Percentiles rank a stretch among this genome's conserved stretches.
Conservation (phyloP, 2,329 filamentous ascomycete genomes). For the Penicillium crustosum region DNA sequence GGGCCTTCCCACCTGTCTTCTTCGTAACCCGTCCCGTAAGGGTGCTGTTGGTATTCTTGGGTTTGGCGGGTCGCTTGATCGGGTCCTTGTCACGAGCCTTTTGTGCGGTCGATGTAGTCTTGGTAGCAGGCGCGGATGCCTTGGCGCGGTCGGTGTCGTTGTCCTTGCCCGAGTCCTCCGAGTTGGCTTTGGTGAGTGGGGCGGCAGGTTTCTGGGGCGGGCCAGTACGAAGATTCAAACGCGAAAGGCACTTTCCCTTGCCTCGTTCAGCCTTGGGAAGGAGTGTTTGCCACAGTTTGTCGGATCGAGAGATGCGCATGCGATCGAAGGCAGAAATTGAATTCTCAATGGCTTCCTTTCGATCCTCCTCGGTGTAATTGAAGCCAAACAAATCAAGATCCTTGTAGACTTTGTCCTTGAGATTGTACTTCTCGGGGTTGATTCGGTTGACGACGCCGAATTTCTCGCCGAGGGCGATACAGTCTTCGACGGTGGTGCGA, state of each 20-base stretch:
- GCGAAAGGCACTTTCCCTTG: conserved; percentile 61
- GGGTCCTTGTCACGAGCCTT: conserved; percentile 45
- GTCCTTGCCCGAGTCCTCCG: conserved; percentile 39
- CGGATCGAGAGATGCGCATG: conserved; percentile 58
- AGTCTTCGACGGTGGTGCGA: conserved; percentile 50
- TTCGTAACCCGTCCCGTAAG: conserved; percentile 46
- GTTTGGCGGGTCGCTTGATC: conserved; percentile 39
- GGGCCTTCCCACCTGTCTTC: conserved; percentile 45
- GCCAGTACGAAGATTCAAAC: conserved; percentile 50
- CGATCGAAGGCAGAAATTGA: conserved; percentile 64
- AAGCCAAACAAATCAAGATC: conserved; percentile 64
- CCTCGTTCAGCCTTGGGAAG: conserved; percentile 61
- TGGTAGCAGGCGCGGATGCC: conserved; percentile 27
- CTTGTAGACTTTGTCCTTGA: conserved; percentile 60
- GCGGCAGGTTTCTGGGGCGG: conserved; percentile 3
- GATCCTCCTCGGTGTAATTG: conserved; percentile 57
- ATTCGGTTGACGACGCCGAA: conserved; percentile 53
- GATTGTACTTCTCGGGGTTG: conserved; percentile 51
- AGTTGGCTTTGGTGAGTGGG: conserved; percentile 31
- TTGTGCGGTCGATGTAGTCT: conserved; percentile 28
- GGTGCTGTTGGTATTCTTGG: conserved; percentile 52
- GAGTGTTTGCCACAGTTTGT: conserved; percentile 63
- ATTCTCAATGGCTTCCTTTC: conserved; percentile 61
- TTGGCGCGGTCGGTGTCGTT: conserved; percentile 41
- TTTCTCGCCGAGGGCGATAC: conserved; percentile 51